These are phyloP conservation scores for Solanum peruvianum DNA, from an alignment of 257 asterid species.

Conservation along the genomic window DNA sequence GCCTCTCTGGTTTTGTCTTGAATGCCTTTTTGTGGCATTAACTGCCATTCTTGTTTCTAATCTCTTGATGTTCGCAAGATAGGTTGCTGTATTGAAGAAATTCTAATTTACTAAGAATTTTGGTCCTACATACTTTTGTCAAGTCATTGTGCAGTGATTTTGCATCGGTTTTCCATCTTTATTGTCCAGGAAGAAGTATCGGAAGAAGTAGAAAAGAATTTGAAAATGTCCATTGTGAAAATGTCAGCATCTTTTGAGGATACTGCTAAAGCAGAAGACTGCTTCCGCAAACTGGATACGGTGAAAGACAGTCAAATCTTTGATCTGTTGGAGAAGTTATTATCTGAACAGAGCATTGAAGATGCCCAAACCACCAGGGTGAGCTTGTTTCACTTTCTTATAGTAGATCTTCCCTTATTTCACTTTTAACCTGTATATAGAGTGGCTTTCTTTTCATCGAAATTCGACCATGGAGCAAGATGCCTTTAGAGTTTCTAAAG, in stretches of 20 bases:
- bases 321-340: slow-evolving; percentile 27
- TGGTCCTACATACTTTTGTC: background rate
- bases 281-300: slow-evolving; percentile 42
- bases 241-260: slow-evolving; percentile 63
- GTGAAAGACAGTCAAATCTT: slow-evolving; percentile 22
- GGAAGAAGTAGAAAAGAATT: slow-evolving; percentile 35
- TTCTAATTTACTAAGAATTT: background rate
- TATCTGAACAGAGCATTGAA: slow-evolving; percentile 23
- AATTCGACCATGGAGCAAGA: background rate
- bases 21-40: background rate
- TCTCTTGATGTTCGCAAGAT: background rate
- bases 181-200: slow-evolving; percentile 33
- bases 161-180: background rate
- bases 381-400: slow-evolving; percentile 7
- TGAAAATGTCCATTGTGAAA: slow-evolving; percentile 36
- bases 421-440: background rate
- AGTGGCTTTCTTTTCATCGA: background rate
- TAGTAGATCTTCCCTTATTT: background rate
- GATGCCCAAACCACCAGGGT: slow-evolving; percentile 41
- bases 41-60: background rate
- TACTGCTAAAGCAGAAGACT: slow-evolving; percentile 58
- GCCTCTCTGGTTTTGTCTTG: background rate
- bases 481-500: background rate
- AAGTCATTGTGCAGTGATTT: background rate
- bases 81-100: background rate